Evolutionary conservation across 371 early-diverging fungal species (phyloP).

Genomic region (Capniomyces stellatus): DNA sequence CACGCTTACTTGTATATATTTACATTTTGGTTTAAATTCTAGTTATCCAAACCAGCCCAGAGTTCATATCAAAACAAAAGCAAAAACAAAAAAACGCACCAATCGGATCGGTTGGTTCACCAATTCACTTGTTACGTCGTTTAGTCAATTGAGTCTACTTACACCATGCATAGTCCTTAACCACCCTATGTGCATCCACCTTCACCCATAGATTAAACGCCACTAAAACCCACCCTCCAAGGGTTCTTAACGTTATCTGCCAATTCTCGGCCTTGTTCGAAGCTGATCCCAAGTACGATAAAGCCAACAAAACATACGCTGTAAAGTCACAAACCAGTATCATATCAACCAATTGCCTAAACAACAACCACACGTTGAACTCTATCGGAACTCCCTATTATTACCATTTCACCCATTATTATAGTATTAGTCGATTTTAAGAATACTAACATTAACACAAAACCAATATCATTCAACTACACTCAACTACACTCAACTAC

Average conservation of each 20-base stretch:
- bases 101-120: no score
- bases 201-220: slow-evolving; percentile 90
- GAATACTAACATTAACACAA: background rate
- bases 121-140: no score
- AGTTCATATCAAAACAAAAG: no score
- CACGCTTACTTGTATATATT: no score
- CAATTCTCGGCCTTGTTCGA: slow-evolving; percentile 19
- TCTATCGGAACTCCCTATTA: slow-evolving; percentile 71
- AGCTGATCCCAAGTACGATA: slow-evolving; percentile 30
- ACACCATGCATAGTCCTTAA: slow-evolving; percentile 93
- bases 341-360: slow-evolving; percentile 81
- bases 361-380: slow-evolving; percentile 89
- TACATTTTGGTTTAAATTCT: no score
- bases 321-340: slow-evolving; percentile 83
- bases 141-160: slow-evolving; percentile 25
- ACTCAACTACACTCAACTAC: background rate
- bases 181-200: slow-evolving; percentile 85
- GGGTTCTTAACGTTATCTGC: slow-evolving; percentile 46
- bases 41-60: no score
- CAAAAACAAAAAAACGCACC: no score
- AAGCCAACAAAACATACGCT: slow-evolving; percentile 64
- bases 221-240: slow-evolving; percentile 59
- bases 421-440: background rate
- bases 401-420: background rate
- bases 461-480: slow-evolving; percentile 3